Base-by-base conservation (phyloP, 768 basidiomycete genomes). In the Thelephora aurantiotincta region DNA sequence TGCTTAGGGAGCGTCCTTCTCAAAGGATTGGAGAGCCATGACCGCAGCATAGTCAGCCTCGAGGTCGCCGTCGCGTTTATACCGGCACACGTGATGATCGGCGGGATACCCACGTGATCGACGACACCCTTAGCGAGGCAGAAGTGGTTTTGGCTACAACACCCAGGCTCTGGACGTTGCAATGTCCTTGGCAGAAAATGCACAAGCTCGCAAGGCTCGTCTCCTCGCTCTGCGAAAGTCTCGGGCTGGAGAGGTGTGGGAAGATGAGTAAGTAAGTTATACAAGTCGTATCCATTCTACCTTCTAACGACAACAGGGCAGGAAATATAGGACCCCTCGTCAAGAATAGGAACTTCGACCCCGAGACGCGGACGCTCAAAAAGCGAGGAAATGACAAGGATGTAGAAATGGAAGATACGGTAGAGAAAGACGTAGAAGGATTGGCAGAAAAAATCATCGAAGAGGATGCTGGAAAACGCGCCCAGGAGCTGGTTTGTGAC, bases 281-380 rank as follows among this genome's bases (percentile, higher is more conserved):
- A 26, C 4, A 35, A 23, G 18, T 26, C 26, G 14, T 35, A 30
- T 30, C n/a, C 23, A 30, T 30, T 18, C 4, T 45, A 12, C 6
- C 44, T 45, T 45, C 19, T 30, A 33, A 14, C 44, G 30, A 11
- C 26, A 30, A 9, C 26, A 30, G 26, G 9, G 26, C 9, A 30
- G 26, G 4, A 30, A 30, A 30, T 30, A 9, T 48, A 38, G 72
- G 71, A 53, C 67, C 77, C 11, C 58, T 80, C 45, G 65, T 89
- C 30, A 75, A 77, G 54, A 75, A 67, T 53, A 78, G 94, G 33
- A 93, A 93, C 58, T 98, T 86, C 62, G 94, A 98, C 64, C 90
- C 91, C 1, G 79, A 80, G 54, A 86, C 89, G 23, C 78, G 84
- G 50, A 85, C 81, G 45, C 63, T 85, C 55, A 76, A 76, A 61